Base-by-base conservation (phyloP, 306 rosid species). In the Acacia crassicarpa region DNA sequence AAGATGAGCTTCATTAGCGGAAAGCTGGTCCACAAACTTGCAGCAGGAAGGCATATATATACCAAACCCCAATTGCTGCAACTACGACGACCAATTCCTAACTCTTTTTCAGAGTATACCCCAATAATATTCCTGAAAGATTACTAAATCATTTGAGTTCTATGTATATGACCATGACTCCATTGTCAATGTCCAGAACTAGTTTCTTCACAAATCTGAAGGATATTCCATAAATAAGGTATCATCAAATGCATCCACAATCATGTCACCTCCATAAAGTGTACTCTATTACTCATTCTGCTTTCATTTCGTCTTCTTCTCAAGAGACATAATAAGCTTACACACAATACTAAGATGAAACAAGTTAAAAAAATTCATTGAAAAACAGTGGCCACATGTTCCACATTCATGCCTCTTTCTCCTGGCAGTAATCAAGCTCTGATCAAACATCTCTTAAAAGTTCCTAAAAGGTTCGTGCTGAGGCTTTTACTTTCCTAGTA, bases 161-260 rank as follows among this genome's bases (percentile, higher is more conserved):
- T 22, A 72, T 8, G 61, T 48, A 8, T 35, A 27, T 30, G 44
- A 35, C 77, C 62, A 25, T 27, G 15, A 48, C 8, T 49, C 40
- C 44, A 72, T 48, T 15, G 38, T 54, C 45, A 30, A 49, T 9
- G 23, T 30, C 27, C 63, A 73, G 69, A 81, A 73, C 33, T 45
- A 51, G 38, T 44, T 46, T 61, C 74, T 46, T 40, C 62, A 43
- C 8, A 78, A 73, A 66, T 81, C 22, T 22, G 30, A 46, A 14
- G 15, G 72, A 73, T 35, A 58, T 67, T 49, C 49, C 76, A 16
- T 66, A 23, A 73, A 43, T 58, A 70, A 78, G 65, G 46, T 62
- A 77, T 66, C 49, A 85, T 65, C 51, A 85, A 56, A 69, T 56
- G 77, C 67, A 41, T 76, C 65, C 56, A 70, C 27, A 65, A 33